phyloP scores from a whole-genome alignment of 2,329 filamentous ascomycete species.

The Endoconidiophora polonica region DNA sequence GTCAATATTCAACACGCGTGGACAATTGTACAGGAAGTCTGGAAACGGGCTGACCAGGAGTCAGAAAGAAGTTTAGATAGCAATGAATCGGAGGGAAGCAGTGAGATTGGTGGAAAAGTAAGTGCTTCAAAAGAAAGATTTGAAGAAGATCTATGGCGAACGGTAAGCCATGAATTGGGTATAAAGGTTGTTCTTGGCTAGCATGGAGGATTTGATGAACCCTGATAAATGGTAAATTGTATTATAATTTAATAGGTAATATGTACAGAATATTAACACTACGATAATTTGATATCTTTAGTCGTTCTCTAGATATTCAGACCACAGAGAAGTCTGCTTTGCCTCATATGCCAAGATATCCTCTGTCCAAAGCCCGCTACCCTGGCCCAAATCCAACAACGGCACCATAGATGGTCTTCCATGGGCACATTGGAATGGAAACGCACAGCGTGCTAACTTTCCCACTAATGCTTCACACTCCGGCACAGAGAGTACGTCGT shows the following conservation, averaged over 20 bases:
- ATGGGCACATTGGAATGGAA: constrained; percentile 75
- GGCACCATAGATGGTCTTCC: constrained; percentile 52
- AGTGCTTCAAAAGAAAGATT: constrained; percentile 9
- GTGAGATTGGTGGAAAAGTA: neutral
- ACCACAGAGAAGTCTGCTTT: neutral
- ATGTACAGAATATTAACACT: neutral
- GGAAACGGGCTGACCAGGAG: constrained; percentile 33
- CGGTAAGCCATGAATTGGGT: constrained; percentile 40
- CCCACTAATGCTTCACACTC: constrained; percentile 43
- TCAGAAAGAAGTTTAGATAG: constrained; percentile 6
- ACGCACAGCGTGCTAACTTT: constrained; percentile 43
- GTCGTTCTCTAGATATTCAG: constrained; percentile 3
- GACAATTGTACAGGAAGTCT: constrained; percentile 44
- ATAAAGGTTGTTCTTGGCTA: constrained; percentile 43
- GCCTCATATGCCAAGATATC: neutral
- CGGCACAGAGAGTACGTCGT: constrained; percentile 42
- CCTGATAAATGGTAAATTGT: neutral
- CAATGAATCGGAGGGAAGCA: neutral
- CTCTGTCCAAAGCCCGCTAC: neutral
- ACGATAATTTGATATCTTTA: neutral
- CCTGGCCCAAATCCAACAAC: constrained; percentile 32
- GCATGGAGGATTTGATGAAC: neutral
- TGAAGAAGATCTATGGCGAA: constrained; percentile 34
- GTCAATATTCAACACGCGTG: constrained; percentile 45
- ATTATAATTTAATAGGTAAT: neutral